phyloP scores from a whole-genome alignment of 2,329 filamentous ascomycete species.

The Tetracladium maxilliforme region DNA sequence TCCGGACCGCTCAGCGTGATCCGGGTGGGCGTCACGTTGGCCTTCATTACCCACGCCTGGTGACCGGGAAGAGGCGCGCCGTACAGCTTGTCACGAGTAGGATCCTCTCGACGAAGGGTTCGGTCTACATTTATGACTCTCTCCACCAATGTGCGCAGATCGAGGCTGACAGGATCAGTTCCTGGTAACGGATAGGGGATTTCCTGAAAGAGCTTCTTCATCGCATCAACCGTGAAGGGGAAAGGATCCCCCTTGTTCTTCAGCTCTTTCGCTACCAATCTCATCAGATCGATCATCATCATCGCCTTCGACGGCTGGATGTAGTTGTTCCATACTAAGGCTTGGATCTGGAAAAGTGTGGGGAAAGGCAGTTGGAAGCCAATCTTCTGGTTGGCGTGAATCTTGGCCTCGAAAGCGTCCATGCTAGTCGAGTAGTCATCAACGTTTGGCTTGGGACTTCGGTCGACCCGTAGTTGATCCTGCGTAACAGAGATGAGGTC shows the following conservation, averaged over 20 bases:
- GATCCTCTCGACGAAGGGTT: constrained; percentile 17
- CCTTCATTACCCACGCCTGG: constrained; percentile 3
- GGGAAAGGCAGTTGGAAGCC: constrained; percentile 28
- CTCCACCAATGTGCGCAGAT: constrained; percentile 21
- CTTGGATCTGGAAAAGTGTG: constrained; percentile 46
- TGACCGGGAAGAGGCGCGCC: not conserved
- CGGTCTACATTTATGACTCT: constrained; percentile 20
- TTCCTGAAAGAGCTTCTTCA: constrained; percentile 33
- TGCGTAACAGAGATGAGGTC: too few species aligned
- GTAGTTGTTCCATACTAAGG: constrained; percentile 46
- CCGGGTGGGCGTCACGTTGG: constrained; percentile 40
- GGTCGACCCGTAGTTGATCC: too few species aligned
- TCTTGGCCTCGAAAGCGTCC: too few species aligned
- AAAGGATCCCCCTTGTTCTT: constrained; percentile 10
- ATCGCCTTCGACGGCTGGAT: constrained; percentile 40
- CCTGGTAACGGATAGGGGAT: constrained; percentile 40
- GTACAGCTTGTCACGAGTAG: constrained; percentile 13
- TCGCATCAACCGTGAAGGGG: constrained; percentile 33
- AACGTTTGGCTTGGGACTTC: too few species aligned
- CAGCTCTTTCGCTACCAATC: constrained; percentile 20
- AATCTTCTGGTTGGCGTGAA: constrained; percentile 8
- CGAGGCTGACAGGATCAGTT: constrained; percentile 24
- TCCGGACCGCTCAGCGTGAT: constrained; percentile 45
- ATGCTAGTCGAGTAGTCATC: too few species aligned
- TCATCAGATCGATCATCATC: constrained; percentile 29